Conservation (phyloP, 2,329 filamentous ascomycete species). For the Raffaelea arxii region DNA sequence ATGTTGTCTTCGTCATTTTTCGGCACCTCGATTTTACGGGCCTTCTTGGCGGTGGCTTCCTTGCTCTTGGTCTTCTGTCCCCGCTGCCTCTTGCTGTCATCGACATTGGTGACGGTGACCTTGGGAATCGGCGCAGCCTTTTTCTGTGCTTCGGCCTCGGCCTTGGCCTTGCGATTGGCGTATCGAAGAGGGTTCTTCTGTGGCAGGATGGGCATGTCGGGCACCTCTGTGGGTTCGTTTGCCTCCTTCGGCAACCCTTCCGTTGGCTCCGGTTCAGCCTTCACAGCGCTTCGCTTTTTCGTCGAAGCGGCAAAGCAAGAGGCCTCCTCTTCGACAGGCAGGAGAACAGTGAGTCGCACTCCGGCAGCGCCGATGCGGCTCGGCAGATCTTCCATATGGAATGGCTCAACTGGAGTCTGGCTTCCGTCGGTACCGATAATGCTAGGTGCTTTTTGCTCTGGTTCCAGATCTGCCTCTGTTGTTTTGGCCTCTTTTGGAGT, state of each 20-base stretch:
- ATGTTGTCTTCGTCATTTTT: constrained; percentile 30
- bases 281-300: constrained; percentile 5
- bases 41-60: neutral
- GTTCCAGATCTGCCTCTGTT: neutral
- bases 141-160: constrained; percentile 17
- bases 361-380: constrained; percentile 30
- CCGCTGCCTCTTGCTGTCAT: constrained; percentile 4
- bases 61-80: neutral
- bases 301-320: constrained; percentile 12
- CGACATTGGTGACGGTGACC: neutral
- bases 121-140: neutral
- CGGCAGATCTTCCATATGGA: constrained; percentile 39
- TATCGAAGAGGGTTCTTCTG: constrained; percentile 18
- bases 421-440: constrained; percentile 20
- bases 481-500: neutral
- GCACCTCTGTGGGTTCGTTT: constrained; percentile 7
- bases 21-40: constrained; percentile 5
- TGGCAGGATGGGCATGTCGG: constrained; percentile 22
- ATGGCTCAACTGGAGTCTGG: constrained; percentile 36
- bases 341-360: constrained; percentile 18
- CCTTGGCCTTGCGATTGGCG: constrained; percentile 25
- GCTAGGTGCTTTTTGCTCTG: constrained; percentile 9
- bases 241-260: neutral
- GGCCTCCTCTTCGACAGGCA: constrained; percentile 18
- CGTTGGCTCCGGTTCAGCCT: neutral